Evolutionary conservation across 805 yeast genomes (phyloP).

Genomic region (Dipodascus albidus): DNA sequence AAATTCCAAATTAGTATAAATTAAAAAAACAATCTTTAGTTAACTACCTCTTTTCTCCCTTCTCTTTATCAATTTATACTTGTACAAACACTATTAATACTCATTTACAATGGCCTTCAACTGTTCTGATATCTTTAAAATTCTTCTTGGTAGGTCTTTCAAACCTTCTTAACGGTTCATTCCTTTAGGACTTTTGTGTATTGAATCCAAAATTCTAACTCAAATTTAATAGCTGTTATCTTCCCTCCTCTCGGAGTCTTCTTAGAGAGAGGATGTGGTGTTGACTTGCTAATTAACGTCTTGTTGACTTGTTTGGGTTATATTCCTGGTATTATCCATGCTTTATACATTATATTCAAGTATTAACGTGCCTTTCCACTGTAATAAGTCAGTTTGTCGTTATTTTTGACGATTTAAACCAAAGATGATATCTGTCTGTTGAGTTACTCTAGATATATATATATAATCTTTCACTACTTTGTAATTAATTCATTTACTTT

Average conservation of each 20-base stretch:
- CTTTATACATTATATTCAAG: slow-evolving; percentile 22
- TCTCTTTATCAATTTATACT: no score
- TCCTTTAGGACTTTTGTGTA: no score
- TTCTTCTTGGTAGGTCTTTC: slow-evolving; percentile 28
- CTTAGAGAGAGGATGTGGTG: slow-evolving; percentile 45
- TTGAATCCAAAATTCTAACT: not conserved
- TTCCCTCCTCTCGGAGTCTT: slow-evolving; percentile 56
- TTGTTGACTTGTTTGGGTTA: slow-evolving; percentile 61
- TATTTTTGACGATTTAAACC: no score
- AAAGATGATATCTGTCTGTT: not conserved
- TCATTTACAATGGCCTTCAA: slow-evolving; percentile 35
- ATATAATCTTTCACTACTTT: no score
- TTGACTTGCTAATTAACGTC: slow-evolving; percentile 41
- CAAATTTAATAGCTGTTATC: slow-evolving; percentile 29
- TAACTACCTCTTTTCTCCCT: no score
- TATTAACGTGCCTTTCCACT: slow-evolving; percentile 7
- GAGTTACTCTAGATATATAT: not conserved
- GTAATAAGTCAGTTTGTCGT: no score
- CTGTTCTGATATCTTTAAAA: slow-evolving; percentile 41
- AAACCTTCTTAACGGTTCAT: not conserved
- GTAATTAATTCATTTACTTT: not conserved
- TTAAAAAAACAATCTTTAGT: no score
- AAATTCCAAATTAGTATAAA: not conserved
- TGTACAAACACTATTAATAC: no score
- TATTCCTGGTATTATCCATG: slow-evolving; percentile 45